Base-by-base conservation (phyloP, 2,329 filamentous ascomycete species). In the Geosmithia morbida region DNA sequence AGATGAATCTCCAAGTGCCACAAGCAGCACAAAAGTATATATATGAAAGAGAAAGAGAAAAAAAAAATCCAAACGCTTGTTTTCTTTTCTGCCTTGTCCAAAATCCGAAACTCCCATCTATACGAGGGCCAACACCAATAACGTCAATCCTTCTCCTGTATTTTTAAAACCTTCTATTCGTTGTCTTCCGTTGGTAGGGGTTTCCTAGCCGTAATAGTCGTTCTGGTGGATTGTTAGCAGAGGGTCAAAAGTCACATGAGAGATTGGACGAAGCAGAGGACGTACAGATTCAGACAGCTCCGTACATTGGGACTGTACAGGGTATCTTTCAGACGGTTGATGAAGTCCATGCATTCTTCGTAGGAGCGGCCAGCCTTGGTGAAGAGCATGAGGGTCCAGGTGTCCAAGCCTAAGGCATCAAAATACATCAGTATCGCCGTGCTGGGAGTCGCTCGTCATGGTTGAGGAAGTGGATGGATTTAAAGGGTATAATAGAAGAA, bases 321-420 rank as follows among this genome's bases (percentile, higher is more conserved):
- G 49, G 64, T 63, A n/a, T 49, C 44, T 46, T 51, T 53, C n/a
- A 65, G 58, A 26, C 60, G 55, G 16, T 56, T 54, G 3, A 65
- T 45, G 47, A 65, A 49, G 7, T 52, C 55, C 26, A 59, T 55
- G 2, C 57, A 63, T 18, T 56, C 54, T 16, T 52, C 52, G 46
- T 66, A 61, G n/a, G 55, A 48, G 59, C 61, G 60, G 1, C 63
- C 63, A 10, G 54, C 52, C 7, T 52, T 47, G 6, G 54, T 56
- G 44, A 65, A 66, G 44, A 65, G 50, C 49, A 57, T 57, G 30
- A 64, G 46, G 1, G 58, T 56, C 55, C 56, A 61, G 29, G 61
- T 60, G 46, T 63, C 60, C 29, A 56, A 46, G 8, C 54, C 41
- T 42, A 42, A 3, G n/a, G n/a, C n/a, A n/a, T n/a, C n/a, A n/a